A percentile compares a stretch with the other conserved stretches of the same genome.
Conservation (phyloP, 768 basidiomycete genomes). For the Tricholoma sp. region DNA sequence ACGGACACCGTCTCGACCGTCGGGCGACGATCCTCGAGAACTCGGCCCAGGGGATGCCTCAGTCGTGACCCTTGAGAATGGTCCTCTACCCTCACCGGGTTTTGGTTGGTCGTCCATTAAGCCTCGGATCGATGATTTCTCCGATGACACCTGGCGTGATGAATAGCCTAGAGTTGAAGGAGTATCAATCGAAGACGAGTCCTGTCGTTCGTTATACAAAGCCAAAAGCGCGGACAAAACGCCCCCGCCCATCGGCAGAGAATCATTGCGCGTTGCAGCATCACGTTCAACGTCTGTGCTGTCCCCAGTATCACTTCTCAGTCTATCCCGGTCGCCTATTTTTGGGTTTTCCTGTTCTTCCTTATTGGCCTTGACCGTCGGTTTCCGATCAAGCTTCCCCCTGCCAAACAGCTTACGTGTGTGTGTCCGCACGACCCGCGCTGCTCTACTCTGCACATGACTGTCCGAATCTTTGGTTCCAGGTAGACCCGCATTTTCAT, state of each 20-base stretch:
- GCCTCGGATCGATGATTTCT: not conserved
- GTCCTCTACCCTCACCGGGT: not conserved
- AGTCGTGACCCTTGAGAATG: not conserved
- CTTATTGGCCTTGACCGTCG: not conserved
- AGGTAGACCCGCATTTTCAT: slow-evolving; percentile 61
- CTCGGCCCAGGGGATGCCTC: not conserved
- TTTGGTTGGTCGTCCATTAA: too few relatives aligned
- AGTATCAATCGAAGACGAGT: slow-evolving; percentile 7
- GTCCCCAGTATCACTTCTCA: slow-evolving; percentile 5
- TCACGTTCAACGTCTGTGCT: slow-evolving; percentile 19
- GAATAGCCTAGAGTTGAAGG: slow-evolving; percentile 14
- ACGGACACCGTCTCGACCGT: not conserved
- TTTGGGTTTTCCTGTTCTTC: slow-evolving; percentile 10
- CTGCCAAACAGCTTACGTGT: slow-evolving; percentile 3
- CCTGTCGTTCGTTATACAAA: slow-evolving; percentile 48
- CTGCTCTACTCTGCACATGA: slow-evolving; percentile 6
- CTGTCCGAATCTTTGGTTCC: slow-evolving; percentile 21
- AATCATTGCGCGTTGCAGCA: slow-evolving; percentile 11
- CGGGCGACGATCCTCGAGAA: not conserved
- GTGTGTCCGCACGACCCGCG: slow-evolving; percentile 10
- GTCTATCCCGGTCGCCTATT: slow-evolving; percentile 11
- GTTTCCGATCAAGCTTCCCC: not conserved
- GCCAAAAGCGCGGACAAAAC: slow-evolving; percentile 64
- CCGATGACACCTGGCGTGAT: not conserved
- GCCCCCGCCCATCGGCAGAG: slow-evolving; percentile 34